Evolutionary conservation across 257 asterid genomes (phyloP), one percentile per base, ranked within the genome.

Genomic region (Jasminum sambac): DNA sequence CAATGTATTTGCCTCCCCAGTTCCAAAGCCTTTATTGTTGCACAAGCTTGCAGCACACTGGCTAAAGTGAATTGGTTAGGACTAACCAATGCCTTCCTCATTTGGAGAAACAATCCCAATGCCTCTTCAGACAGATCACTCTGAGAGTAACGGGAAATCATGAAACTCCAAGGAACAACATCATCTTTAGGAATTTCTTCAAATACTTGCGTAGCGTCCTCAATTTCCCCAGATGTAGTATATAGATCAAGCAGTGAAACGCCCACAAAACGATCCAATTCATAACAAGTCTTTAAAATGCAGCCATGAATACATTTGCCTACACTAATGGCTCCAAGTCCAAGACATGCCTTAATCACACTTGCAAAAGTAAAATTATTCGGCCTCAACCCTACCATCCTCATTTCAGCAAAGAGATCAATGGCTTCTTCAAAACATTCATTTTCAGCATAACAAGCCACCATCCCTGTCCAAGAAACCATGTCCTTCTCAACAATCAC

Each of bases 121-220:
- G 98, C 96, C 79, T 90, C 95, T 36, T 76, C 80, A 68, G 89
- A 87, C 36, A 37, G 77, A 61, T 79, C 87, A 85, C 88, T 83
- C 76, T 93, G 97, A 19, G 98, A 93, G 78, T 84, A 89, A 2
- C 98, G 87, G 3, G 98, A 84, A 71, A 93, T 93, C 96, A 93
- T 90, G 84, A 93, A 89, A 78, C 97, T 93, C 98, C 98, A 93
- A 12, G 97, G 94, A 73, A 93, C 89, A 61, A 93, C 92, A 52
- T 87, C 86, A 42, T 78, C 76, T 87, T 84, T 89, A 13, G 96
- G 96, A 74, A 87, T 86, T 66, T 89, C 95, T 77, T 89, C 88
- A 76, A 93, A 93, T 17, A 93, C 85, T 40, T 78, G 61, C 74
- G 88, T 78, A 66, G 98, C 97, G 67, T 79, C 94, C 13, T 79